Conservation (phyloP, 768 basidiomycete species). For the Suillus lakei region DNA sequence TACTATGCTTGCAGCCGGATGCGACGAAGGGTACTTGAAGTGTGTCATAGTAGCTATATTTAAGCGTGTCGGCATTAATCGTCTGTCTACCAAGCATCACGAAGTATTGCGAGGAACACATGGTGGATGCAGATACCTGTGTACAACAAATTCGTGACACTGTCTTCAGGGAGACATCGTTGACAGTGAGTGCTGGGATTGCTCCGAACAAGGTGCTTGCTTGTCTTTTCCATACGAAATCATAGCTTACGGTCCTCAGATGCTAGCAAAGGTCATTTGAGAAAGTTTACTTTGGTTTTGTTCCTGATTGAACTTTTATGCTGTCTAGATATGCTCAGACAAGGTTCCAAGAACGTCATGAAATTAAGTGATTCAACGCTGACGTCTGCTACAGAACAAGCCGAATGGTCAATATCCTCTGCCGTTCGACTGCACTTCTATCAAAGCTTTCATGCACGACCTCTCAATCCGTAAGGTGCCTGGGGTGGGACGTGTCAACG, state of each 20-base stretch:
- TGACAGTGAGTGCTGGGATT: slow-evolving; percentile 95
- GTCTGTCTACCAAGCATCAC: slow-evolving; percentile 65
- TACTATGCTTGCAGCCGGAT: slow-evolving; percentile 73
- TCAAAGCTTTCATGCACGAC: slow-evolving; percentile 78
- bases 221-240: slow-evolving; percentile 17
- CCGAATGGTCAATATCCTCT: slow-evolving; percentile 91
- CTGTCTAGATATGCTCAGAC: slow-evolving; percentile 84
- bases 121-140: slow-evolving; percentile 70
- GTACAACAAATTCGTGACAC: slow-evolving; percentile 75
- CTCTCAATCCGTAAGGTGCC: slow-evolving; percentile 88
- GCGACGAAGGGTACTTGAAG: slow-evolving; percentile 95
- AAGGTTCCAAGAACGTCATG: slow-evolving; percentile 50
- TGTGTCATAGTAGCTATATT: slow-evolving; percentile 36
- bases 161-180: slow-evolving; percentile 76
- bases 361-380: background rate
- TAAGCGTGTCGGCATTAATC: background rate
- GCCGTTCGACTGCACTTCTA: slow-evolving; percentile 61
- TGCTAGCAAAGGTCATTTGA: slow-evolving; percentile 83
- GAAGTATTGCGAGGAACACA: slow-evolving; percentile 72
- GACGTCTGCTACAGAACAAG: slow-evolving; percentile 66
- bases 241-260: slow-evolving; percentile 46
- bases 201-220: slow-evolving; percentile 87
- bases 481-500: slow-evolving; percentile 90
- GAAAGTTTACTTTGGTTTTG: background rate
- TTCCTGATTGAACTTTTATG: slow-evolving; percentile 11